Conservation (phyloP, 1,284 basidiomycete species). For the Trichosporon sp. region DNA sequence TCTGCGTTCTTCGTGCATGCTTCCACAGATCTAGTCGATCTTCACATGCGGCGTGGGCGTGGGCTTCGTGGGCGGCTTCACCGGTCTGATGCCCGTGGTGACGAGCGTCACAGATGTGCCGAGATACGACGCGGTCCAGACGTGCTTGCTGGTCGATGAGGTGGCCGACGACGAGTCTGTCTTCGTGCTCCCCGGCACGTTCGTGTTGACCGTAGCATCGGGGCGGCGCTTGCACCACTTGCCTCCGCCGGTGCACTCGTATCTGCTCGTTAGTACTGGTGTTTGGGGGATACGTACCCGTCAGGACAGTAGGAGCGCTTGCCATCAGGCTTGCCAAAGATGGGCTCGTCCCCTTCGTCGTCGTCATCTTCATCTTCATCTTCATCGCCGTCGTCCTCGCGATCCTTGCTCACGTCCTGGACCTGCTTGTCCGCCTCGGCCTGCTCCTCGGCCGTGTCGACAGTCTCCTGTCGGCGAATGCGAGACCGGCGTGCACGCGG, state of each 20-base stretch:
- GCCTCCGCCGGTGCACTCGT: neutral
- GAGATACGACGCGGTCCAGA: neutral
- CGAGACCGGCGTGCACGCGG: neutral
- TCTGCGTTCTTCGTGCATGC: no score
- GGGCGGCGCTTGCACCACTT: slow-evolving; percentile 11
- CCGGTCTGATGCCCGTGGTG: no score
- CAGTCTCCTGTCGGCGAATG: neutral
- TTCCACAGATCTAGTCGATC: neutral
- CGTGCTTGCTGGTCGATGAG: neutral
- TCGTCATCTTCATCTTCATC: neutral
- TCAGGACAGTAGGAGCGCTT: slow-evolving; percentile 9
- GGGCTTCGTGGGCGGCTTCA: no score
- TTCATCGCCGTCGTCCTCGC: neutral
- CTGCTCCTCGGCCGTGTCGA: neutral
- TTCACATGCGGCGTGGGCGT: neutral
- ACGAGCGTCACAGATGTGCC: no score
- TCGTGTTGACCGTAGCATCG: slow-evolving; percentile 1
- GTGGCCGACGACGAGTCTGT: neutral
- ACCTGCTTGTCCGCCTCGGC: slow-evolving; percentile 7
- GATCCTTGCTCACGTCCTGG: neutral
- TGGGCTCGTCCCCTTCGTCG: neutral
- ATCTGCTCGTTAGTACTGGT: neutral
- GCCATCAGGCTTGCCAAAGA: neutral
- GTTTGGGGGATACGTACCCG: neutral
- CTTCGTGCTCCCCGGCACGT: neutral